phyloP scores from a whole-genome alignment of 2,329 filamentous ascomycete species.

The Orbilia blumenaviensis region DNA sequence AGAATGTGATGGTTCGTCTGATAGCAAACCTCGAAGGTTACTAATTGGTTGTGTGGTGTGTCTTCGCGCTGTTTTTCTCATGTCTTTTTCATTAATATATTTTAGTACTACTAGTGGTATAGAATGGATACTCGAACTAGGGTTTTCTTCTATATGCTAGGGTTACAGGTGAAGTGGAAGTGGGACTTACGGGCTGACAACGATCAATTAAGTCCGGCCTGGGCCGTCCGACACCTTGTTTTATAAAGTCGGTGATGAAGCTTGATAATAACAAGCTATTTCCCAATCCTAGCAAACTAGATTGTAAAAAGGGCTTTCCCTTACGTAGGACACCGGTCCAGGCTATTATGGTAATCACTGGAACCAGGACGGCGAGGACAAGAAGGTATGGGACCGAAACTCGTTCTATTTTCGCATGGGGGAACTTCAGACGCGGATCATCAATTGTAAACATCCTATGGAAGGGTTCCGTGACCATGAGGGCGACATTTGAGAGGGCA shows the following conservation, averaged over 20 bases:
- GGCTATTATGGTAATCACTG: neutral
- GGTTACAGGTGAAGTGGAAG: neutral
- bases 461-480: slow-evolving; percentile 76
- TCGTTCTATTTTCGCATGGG: slow-evolving; percentile 82
- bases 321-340: slow-evolving; percentile 19
- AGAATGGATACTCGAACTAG: neutral
- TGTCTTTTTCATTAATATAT: slow-evolving; percentile 3
- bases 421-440: slow-evolving; percentile 83
- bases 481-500: slow-evolving; percentile 55
- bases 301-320: slow-evolving; percentile 68
- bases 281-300: slow-evolving; percentile 80
- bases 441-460: slow-evolving; percentile 93
- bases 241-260: slow-evolving; percentile 88
- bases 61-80: slow-evolving; percentile 60
- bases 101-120: neutral
- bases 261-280: slow-evolving; percentile 79
- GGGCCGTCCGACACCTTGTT: slow-evolving; percentile 72
- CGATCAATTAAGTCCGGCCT: slow-evolving; percentile 88
- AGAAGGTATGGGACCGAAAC: slow-evolving; percentile 82
- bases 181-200: slow-evolving; percentile 72
- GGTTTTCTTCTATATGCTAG: neutral
- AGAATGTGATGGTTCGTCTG: slow-evolving; percentile 73
- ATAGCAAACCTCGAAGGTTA: slow-evolving; percentile 76
- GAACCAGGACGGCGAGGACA: slow-evolving; percentile 69
- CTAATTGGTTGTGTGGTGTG: slow-evolving; percentile 68